Evolutionary conservation across 148 eudicot genomes (phyloP), one percentile per base, ranked within the genome.

Genomic region (Pharnaceum exiguum): DNA sequence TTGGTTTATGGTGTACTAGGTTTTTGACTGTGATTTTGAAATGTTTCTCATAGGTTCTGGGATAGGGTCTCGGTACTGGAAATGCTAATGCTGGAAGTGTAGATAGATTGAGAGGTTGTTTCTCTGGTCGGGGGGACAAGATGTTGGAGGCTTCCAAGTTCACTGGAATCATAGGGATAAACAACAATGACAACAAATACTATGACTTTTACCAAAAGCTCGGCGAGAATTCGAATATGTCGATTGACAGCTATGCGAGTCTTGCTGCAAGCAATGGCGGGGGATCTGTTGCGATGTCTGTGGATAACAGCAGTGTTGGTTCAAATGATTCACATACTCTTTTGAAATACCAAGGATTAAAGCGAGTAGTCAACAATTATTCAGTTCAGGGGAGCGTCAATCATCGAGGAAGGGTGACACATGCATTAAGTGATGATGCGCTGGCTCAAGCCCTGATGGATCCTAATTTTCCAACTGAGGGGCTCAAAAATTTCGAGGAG

Each of bases 261-360:
- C 61, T 87, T 71, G 84, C 76, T 55, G 75, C 88, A 63, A 87
- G 90, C 75, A 87, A 83, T 55, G 95, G 94, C 29, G 98, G 98
- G 48, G 98, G 96, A 5, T 93, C 98, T 22, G 83, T 93, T 56
- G 88, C 95, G 7, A 93, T 93, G 98, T 93, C 98, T 7, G 65
- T 88, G 44, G 98, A 82, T 71, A 86, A 83, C 69, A 93, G 98
- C 52, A 93, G 98, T 69, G 90, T 83, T 22, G 96, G 96, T 33
- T 93, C 98, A 5, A 88, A 81, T 69, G 87, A 83, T 69, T 93
- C 98, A 18, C 86, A 78, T 72, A 93, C 98, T 53, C 96, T 93
- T 46, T 68, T 93, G 74, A 77, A 76, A 54, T 89, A 82, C 68
- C 88, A 82, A 61, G 96, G 95, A 27, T 62, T 88, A 59, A 93